Percentiles rank a stretch among this genome's conserved stretches.
Conservation (phyloP, 2,329 filamentous ascomycete species). For the Cadophora sp. region DNA sequence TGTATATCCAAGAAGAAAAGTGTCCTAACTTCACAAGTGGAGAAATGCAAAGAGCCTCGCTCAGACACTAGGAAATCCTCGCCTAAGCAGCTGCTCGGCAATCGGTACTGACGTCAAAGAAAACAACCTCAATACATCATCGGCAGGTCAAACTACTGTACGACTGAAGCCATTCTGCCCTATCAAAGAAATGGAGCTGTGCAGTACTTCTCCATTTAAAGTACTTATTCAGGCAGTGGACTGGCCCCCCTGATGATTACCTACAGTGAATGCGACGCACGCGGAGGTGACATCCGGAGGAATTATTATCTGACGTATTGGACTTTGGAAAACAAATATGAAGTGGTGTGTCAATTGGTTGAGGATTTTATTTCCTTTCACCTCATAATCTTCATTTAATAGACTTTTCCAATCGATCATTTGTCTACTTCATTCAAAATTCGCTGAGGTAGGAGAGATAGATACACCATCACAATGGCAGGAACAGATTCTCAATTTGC, state of each 20-base stretch:
- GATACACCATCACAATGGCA: slow-evolving; percentile 6
- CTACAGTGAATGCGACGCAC: not conserved
- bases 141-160: not conserved
- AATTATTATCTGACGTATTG: slow-evolving; percentile 11
- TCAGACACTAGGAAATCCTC: not conserved
- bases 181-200: slow-evolving; percentile 9
- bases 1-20: too few relatives aligned
- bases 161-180: not conserved
- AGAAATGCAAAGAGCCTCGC: not conserved
- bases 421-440: too few relatives aligned
- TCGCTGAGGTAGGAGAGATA: too few relatives aligned
- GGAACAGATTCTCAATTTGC: slow-evolving; percentile 43
- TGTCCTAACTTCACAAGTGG: too few relatives aligned
- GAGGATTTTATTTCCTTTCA: slow-evolving; percentile 35
- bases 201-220: not conserved
- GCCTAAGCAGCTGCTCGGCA: not conserved
- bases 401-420: not conserved
- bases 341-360: slow-evolving; percentile 39
- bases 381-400: not conserved
- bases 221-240: not conserved
- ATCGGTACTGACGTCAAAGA: not conserved
- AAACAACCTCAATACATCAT: slow-evolving; percentile 12
- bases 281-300: not conserved
- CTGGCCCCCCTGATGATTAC: too few relatives aligned
- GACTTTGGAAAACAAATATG: slow-evolving; percentile 19